A percentile compares a stretch with the other conserved stretches of the same genome.
phyloP scores from a whole-genome alignment of 371 early-diverging fungal species.

The Conidiobolus incongruus region DNA sequence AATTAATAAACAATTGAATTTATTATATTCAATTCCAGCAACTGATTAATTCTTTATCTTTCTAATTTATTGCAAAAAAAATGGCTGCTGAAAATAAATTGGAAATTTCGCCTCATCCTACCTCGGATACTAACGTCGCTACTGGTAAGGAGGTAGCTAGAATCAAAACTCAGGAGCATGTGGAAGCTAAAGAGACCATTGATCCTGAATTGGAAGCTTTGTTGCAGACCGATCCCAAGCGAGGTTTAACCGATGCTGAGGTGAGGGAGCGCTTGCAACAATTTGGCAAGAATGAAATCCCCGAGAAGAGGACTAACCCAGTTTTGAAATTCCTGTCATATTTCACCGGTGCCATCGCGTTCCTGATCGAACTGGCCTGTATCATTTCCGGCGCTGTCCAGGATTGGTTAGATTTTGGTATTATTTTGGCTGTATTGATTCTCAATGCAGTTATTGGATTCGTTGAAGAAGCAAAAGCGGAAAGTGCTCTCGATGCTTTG shows the following conservation, averaged over 20 bases:
- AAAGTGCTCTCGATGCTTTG: constrained; percentile 71
- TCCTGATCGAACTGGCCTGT: constrained; percentile 59
- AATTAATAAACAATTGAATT: no score
- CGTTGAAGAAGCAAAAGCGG: constrained; percentile 74
- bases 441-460: constrained; percentile 81
- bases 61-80: no score
- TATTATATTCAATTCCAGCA: no score
- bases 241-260: constrained; percentile 31
- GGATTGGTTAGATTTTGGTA: constrained; percentile 54
- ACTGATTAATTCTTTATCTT: no score
- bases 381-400: constrained; percentile 43
- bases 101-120: no score
- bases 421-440: constrained; percentile 55
- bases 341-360: constrained; percentile 75
- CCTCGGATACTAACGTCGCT: neutral
- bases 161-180: constrained; percentile 28
- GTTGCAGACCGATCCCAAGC: constrained; percentile 35
- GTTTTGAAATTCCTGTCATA: constrained; percentile 69
- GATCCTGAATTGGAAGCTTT: constrained; percentile 41
- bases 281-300: constrained; percentile 51
- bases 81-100: no score
- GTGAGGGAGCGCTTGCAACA: constrained; percentile 26
- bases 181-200: constrained; percentile 38
- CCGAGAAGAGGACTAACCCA: constrained; percentile 62
- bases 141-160: constrained; percentile 6